Conservation (phyloP, 208 protist genomes). For the Trypanosoma boissoni region DNA sequence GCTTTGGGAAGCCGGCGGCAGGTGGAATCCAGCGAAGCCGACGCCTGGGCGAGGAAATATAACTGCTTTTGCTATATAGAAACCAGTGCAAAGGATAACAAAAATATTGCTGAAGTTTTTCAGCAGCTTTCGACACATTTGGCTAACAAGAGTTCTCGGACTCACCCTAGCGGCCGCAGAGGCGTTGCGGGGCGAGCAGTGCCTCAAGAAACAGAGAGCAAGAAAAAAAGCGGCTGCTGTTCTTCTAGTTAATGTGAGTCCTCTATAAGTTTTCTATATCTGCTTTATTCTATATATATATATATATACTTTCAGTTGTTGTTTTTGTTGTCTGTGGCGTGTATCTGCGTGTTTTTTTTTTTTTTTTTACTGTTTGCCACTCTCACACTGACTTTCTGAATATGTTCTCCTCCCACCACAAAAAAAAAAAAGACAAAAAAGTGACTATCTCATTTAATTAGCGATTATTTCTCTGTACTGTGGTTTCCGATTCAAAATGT, state of each 20-base stretch:
- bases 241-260: conserved; percentile 7
- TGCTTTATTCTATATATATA: neutral
- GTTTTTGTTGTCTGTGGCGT: conserved; percentile 12
- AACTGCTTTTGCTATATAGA: conserved; percentile 84
- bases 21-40: conserved; percentile 72
- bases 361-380: conserved; percentile 11
- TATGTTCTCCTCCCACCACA: neutral
- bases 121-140: conserved; percentile 82
- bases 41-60: conserved; percentile 75
- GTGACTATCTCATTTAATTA: too few relatives aligned
- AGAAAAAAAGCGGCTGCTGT: conserved; percentile 21
- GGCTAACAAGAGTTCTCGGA: conserved; percentile 35
- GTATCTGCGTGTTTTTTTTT: conserved; percentile 13
- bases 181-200: conserved; percentile 6
- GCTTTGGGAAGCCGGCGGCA: conserved; percentile 73
- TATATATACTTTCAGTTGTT: conserved; percentile 7
- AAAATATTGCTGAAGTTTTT: conserved; percentile 80
- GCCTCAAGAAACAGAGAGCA: neutral
- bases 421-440: too few relatives aligned
- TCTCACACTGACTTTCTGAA: neutral
- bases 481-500: too few relatives aligned
- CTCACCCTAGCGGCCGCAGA: conserved; percentile 23
- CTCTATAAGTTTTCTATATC: conserved; percentile 4
- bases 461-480: too few relatives aligned
- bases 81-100: conserved; percentile 88